Evolutionary conservation across 257 asterid genomes (phyloP), one percentile per base, ranked within the genome.

Genomic region (Scutellaria galericulata): DNA sequence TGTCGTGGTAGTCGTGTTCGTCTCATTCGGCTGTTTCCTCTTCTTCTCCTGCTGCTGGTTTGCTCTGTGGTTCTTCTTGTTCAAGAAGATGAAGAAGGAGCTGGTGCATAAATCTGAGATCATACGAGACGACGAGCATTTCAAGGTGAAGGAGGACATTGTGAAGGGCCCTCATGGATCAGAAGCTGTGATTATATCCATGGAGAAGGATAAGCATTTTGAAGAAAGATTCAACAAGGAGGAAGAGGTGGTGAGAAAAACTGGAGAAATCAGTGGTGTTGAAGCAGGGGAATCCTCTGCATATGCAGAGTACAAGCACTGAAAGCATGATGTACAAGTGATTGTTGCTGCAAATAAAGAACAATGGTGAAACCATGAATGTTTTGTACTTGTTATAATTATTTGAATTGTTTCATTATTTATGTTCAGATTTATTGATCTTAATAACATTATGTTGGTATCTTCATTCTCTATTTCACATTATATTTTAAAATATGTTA

Each of bases 131-230:
- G 84, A 87, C 12, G 84, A 81, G 20, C 86, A 80, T 56, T 24
- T 51, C 46, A 79, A 52, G 75, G 78, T 83, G 60, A 85, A 80
- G 83, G 85, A 81, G 81, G 76, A 75, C 9, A 9, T 87, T 4
- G 80, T 71, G 5, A 72, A 78, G 77, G 86, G 87, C 42, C 76
- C 85, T 50, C 31, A 22, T 15, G 90, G 88, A 39, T 7, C 41
- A 15, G 45, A 83, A n/a, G 50, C 78, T 5, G 73, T 74, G 60
- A 71, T 71, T 22, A 4, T 87, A 27, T 48, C 86, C 24, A 46
- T 87, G 7, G 90, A 87, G 35, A 83, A 78, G 7, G 87, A 87
- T 66, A 78, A 76, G 67, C 79, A 24, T 10, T 75, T 81, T 14
- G 86, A 81, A 60, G 83, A 75, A 56, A 73, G 83, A 56, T 60